Evolutionary conservation across 2,329 filamentous ascomycete species (phyloP), one percentile per base, ranked within the genome.

Genomic region (Fusarium lateritium): DNA sequence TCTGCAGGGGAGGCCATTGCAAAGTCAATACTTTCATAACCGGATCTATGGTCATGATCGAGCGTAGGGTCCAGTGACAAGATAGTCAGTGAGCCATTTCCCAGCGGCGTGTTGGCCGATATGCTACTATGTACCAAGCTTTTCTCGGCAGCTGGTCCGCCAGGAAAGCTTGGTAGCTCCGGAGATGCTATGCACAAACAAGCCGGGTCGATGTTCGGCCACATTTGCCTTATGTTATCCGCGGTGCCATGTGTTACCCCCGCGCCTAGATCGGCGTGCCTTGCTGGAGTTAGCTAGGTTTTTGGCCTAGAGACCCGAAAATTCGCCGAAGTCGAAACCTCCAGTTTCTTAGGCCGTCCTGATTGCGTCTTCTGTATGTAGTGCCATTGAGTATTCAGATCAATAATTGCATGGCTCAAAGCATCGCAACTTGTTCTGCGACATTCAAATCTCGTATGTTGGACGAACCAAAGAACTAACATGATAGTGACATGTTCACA

Each of bases 231-330:
- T 56, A 56, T 72, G 62, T 49, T 67, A 69, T 64, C 56, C 56
- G 52, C 65, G 53, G 56, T 69, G 62, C 72, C 72, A 69, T 75
- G 69, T 73, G 65, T 51, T 59, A 70, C 65, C 61, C 69, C 67
- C 67, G 60, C 63, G 61, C 62, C 62, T 69, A 55, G 67, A 70
- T 70, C 71, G 65, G 59, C 51, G 51, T 58, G 56, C 59, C 45
- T 56, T 59, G 49, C 47, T 66, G 56, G 43, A 61, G 58, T 58
- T 47, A 58, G 55, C 65, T 54, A 67, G 40, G 45, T 53, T 50
- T 50, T 56, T 60, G 54, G 36, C 45, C 31, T 49, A 50, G 57
- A 62, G 65, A 72, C 63, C 63, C 52, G 62, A 47, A 54, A 74
- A 66, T 67, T 55, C 59, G 68, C 63, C 62, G 61, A 56, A 53